Percentiles rank a stretch among this genome's conserved stretches.
These are phyloP conservation scores for Wickerhamomyces chaumierensis DNA, from an alignment of 805 yeast species.

Conservation along the genomic window DNA sequence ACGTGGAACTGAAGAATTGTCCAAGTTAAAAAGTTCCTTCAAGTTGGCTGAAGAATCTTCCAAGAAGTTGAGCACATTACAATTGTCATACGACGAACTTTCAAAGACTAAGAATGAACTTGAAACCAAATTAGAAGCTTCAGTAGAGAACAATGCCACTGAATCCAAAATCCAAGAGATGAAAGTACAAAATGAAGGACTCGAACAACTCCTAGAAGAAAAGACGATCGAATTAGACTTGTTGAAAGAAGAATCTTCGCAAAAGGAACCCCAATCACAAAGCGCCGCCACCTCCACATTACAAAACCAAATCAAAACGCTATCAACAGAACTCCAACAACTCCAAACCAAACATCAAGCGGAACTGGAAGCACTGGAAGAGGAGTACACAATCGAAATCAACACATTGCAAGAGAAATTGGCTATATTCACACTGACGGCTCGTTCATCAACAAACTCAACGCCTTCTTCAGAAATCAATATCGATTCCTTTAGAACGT, in stretches of 20 bases:
- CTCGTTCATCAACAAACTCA: background rate
- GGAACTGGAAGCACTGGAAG: constrained; percentile 11
- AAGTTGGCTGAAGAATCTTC: background rate
- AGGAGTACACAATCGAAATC: constrained; percentile 3
- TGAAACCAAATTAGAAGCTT: too few relatives aligned
- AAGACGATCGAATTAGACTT: constrained; percentile 14
- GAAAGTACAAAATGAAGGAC: background rate
- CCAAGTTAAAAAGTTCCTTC: too few relatives aligned
- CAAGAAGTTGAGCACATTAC: background rate
- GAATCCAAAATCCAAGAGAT: too few relatives aligned
- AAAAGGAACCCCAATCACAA: background rate
- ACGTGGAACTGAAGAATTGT: too few relatives aligned
- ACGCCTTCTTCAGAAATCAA: background rate
- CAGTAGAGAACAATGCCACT: too few relatives aligned
- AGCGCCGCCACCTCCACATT: background rate
- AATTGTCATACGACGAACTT: background rate
- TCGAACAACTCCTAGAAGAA: constrained; percentile 9
- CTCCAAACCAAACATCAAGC: constrained; percentile 18
- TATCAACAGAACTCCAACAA: constrained; percentile 13
- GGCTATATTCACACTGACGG: too few relatives aligned
- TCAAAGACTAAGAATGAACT: too few relatives aligned
- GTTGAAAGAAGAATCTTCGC: constrained; percentile 12
- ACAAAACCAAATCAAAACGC: constrained; percentile 1
- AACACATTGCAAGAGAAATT: too few relatives aligned
- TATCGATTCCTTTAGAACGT: background rate